Evolutionary conservation across 805 yeast species (phyloP).

Genomic region (Starmerella floricola): DNA sequence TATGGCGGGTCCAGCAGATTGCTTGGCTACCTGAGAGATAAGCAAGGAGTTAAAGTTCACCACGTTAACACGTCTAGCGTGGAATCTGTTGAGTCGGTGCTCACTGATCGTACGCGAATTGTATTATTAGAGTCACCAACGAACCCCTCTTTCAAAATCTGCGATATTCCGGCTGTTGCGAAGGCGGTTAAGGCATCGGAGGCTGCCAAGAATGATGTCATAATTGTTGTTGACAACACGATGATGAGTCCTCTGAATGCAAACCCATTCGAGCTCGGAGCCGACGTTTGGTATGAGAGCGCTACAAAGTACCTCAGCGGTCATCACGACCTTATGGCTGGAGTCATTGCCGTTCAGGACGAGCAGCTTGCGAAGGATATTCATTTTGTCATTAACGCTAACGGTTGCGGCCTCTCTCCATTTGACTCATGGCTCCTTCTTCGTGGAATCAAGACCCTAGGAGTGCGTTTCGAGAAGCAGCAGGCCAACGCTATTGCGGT

Average conservation of each 20-base stretch:
- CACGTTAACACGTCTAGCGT: slow-evolving; percentile 76
- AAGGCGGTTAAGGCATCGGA: slow-evolving; percentile 51
- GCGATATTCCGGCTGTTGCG: slow-evolving; percentile 61
- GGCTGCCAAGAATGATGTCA: slow-evolving; percentile 38
- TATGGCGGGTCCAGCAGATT: slow-evolving; percentile 91
- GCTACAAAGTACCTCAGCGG: slow-evolving; percentile 90
- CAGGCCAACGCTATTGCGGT: slow-evolving; percentile 66
- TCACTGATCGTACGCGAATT: slow-evolving; percentile 52
- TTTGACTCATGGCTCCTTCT: slow-evolving; percentile 83
- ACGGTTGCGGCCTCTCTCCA: slow-evolving; percentile 86
- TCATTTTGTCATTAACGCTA: slow-evolving; percentile 70
- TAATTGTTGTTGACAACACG: slow-evolving; percentile 82
- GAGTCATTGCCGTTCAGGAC: slow-evolving; percentile 63
- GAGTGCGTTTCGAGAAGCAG: slow-evolving; percentile 77
- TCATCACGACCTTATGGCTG: slow-evolving; percentile 96
- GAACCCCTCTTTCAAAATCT: slow-evolving; percentile 80
- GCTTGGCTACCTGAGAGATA: slow-evolving; percentile 54
- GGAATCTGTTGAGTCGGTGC: slow-evolving; percentile 44
- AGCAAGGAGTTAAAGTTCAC: slow-evolving; percentile 50
- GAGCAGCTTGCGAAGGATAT: slow-evolving; percentile 54
- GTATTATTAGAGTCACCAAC: slow-evolving; percentile 86
- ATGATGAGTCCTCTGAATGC: slow-evolving; percentile 87
- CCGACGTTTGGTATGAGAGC: slow-evolving; percentile 83
- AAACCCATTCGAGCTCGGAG: slow-evolving; percentile 76
- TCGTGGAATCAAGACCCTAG: slow-evolving; percentile 79